These are phyloP conservation scores for Fusarium circinatum DNA, from an alignment of 2,329 filamentous ascomycete species.

Conservation along the genomic window DNA sequence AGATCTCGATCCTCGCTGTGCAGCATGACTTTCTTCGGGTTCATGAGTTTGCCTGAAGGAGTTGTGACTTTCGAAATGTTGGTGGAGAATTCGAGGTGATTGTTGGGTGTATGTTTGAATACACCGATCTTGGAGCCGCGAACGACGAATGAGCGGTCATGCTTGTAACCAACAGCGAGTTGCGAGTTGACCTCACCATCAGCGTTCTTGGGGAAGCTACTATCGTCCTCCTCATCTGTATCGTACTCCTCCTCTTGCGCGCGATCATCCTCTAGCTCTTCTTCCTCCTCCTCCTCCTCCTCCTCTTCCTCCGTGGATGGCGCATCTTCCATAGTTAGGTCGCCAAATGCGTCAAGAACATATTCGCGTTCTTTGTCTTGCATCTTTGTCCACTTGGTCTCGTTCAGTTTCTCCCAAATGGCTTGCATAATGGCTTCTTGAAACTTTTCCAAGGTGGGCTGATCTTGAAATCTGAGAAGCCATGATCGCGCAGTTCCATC, in stretches of 20 bases:
- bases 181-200: conserved; percentile 89
- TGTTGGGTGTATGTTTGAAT: conserved; percentile 94
- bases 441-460: conserved; percentile 82
- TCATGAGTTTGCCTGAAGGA: conserved; percentile 86
- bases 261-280: conserved; percentile 69
- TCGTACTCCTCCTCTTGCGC: conserved; percentile 76
- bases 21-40: conserved; percentile 96
- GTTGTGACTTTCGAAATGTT: conserved; percentile 97
- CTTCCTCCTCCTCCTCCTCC: conserved; percentile 64
- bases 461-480: conserved; percentile 91
- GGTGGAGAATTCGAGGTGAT: conserved; percentile 93
- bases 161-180: conserved; percentile 94
- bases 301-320: conserved; percentile 56
- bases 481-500: conserved; percentile 95
- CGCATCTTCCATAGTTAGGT: conserved; percentile 89
- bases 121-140: conserved; percentile 98
- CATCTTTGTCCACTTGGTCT: conserved; percentile 92
- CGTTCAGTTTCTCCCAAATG: conserved; percentile 94
- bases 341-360: conserved; percentile 93
- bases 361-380: conserved; percentile 95
- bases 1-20: conserved; percentile 91
- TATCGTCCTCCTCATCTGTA: conserved; percentile 77
- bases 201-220: conserved; percentile 77
- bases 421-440: conserved; percentile 96
- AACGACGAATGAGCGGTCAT: conserved; percentile 96